A percentile compares a stretch with the other conserved stretches of the same genome.
Evolutionary conservation across 176 grass and related monocot genomes (phyloP).

Genomic region (Neostapfia colusana): DNA sequence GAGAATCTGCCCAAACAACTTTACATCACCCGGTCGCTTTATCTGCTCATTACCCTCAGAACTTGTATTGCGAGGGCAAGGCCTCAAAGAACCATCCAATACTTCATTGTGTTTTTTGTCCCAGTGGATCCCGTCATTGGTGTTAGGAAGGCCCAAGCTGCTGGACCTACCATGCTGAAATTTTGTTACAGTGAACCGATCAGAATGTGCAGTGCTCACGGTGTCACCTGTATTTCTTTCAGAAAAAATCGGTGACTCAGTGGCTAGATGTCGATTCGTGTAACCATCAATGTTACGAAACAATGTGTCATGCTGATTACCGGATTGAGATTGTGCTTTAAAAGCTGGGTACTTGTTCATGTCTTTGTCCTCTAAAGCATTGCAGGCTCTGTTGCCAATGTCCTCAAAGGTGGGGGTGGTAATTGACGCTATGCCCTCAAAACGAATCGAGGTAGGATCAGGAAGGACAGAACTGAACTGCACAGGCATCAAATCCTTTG

Average conservation of each 20-base stretch:
- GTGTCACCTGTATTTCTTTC: conserved; percentile 33
- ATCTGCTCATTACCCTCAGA: conserved; percentile 47
- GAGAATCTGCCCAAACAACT: conserved; percentile 82
- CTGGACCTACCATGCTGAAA: conserved; percentile 48
- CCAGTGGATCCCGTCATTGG: conserved; percentile 28
- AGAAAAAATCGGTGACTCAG: conserved; percentile 36
- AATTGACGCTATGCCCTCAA: conserved; percentile 52
- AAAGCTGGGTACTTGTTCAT: conserved; percentile 42
- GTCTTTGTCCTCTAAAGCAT: conserved; percentile 39
- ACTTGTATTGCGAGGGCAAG: conserved; percentile 39
- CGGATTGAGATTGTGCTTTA: conserved; percentile 41
- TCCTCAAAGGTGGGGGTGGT: conserved; percentile 53
- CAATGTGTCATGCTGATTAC: conserved; percentile 37
- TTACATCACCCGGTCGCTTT: conserved; percentile 65
- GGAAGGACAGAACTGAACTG: conserved; percentile 54
- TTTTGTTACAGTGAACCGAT: conserved; percentile 49
- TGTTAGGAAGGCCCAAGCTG: conserved; percentile 25
- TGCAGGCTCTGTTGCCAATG: conserved; percentile 34
- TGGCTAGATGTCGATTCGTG: conserved; percentile 32
- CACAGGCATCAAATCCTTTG: conserved; percentile 66
- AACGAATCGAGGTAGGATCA: conserved; percentile 61
- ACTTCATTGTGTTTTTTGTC: conserved; percentile 27
- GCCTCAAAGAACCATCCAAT: conserved; percentile 18
- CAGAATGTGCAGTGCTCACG: conserved; percentile 37
- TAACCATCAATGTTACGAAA: conserved; percentile 46